A percentile compares a stretch with the other conserved stretches of the same genome.
phyloP scores from a whole-genome alignment of 2,329 filamentous ascomycete genomes.

The Penicillium sp. region DNA sequence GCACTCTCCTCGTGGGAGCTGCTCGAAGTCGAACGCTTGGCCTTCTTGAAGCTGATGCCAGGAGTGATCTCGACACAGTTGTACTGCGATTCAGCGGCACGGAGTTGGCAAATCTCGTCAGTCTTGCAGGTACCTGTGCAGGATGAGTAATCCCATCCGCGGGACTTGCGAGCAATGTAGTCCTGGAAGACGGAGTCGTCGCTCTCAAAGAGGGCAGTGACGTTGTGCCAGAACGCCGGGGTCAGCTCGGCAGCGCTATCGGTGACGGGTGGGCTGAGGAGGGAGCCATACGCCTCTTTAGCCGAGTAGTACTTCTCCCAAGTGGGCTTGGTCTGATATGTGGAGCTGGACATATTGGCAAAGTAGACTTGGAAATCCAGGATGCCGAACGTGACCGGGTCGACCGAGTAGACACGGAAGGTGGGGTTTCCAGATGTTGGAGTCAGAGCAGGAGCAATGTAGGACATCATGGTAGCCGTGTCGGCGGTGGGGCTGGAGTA shows the following conservation, averaged over 20 bases:
- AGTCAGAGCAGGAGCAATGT: slow-evolving; percentile 55
- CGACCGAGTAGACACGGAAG: slow-evolving; percentile 59
- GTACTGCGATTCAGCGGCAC: slow-evolving; percentile 53
- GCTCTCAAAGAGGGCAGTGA: slow-evolving; percentile 50
- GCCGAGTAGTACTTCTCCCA: slow-evolving; percentile 59
- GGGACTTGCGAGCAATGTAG: slow-evolving; percentile 51
- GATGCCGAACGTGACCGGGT: slow-evolving; percentile 56
- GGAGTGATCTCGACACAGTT: slow-evolving; percentile 49
- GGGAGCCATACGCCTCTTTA: slow-evolving; percentile 53
- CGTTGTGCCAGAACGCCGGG: slow-evolving; percentile 59
- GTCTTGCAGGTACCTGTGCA: slow-evolving; percentile 48
- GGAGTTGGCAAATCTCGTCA: slow-evolving; percentile 53
- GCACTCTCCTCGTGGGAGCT: slow-evolving; percentile 2
- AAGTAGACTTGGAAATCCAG: slow-evolving; percentile 56
- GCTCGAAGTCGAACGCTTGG: slow-evolving; percentile 6
- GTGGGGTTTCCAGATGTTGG: slow-evolving; percentile 57
- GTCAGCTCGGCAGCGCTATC: slow-evolving; percentile 49
- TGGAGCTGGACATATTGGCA: slow-evolving; percentile 49
- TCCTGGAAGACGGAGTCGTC: slow-evolving; percentile 47
- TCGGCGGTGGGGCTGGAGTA: slow-evolving; percentile 42
- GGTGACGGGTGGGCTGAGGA: slow-evolving; percentile 45
- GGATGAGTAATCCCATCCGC: slow-evolving; percentile 44
- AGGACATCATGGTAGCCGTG: slow-evolving; percentile 52
- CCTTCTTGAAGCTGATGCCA: slow-evolving; percentile 37
- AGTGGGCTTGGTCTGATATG: slow-evolving; percentile 49